Evolutionary conservation across 2,329 filamentous ascomycete species (phyloP).

Genomic region (Colletotrichum australisinense): DNA sequence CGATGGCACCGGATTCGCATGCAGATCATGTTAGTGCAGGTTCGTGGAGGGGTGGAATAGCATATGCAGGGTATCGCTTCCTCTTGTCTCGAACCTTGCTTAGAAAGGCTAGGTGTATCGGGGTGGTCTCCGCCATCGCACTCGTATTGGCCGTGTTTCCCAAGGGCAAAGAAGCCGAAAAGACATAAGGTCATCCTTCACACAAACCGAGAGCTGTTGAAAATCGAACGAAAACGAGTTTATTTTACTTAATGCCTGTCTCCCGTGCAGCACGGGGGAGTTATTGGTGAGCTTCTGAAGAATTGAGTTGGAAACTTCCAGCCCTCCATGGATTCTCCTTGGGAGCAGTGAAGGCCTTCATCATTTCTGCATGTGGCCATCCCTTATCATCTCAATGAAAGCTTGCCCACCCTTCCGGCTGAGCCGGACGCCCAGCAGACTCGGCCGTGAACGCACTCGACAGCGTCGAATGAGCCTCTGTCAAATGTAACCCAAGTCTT

Average conservation of each 20-base stretch:
- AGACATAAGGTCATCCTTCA: background rate
- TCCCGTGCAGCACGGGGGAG: background rate
- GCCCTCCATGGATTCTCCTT: background rate
- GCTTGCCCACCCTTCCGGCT: conserved; percentile 41
- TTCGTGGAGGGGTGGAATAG: background rate
- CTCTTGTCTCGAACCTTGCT: conserved; percentile 4
- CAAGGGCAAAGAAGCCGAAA: background rate
- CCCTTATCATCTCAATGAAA: conserved; percentile 8
- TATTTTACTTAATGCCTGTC: background rate
- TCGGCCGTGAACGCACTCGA: conserved; percentile 41
- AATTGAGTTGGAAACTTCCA: background rate
- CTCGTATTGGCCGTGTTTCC: background rate
- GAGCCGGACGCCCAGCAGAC: conserved; percentile 48
- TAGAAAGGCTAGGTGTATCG: background rate
- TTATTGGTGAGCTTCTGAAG: background rate
- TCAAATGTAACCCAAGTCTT: conserved; percentile 44
- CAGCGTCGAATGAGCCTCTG: conserved; percentile 45
- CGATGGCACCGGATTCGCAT: fast-evolving
- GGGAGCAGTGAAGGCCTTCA: background rate
- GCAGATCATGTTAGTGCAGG: background rate
- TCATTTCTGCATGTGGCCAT: too few relatives aligned
- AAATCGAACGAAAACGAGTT: background rate
- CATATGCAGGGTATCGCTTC: background rate
- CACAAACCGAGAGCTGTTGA: background rate
- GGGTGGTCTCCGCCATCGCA: background rate